Evolutionary conservation across 2,329 filamentous ascomycete species (phyloP), one percentile per base, ranked within the genome.

Genomic region (Penicillium sp.): DNA sequence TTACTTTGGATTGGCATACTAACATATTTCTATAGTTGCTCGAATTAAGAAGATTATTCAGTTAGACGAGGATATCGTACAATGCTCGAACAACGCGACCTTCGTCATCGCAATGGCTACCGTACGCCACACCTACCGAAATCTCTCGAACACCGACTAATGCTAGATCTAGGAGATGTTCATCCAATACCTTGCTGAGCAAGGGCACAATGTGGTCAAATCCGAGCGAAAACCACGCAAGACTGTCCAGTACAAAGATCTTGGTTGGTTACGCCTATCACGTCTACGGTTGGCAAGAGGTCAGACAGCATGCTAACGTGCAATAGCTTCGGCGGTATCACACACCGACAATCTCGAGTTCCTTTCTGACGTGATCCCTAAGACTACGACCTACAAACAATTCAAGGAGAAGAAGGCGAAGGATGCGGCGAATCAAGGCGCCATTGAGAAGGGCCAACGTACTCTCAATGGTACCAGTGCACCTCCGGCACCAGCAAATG

Each of bases 291-390:
- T 31, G 29, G 34, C 45, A 42, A n/a, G n/a, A 31, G 9, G 13
- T 5, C 14, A 11, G 39, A 48, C 29, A 13, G 50, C 6, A 24
- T 45, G 42, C 60, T 69, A 48, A 61, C 26, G 11, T 37, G 11
- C 29, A 49, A 37, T 67, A 92, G 91, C 92, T 64, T 89, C 85
- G 68, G 93, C 94, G 29, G 88, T 97, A 53, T 85, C 89, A 8
- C 89, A 91, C 71, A 86, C 92, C 60, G 94, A 97, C 74, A 95
- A 95, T 72, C 87, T 99, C 50, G 92, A 99, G 73, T 99, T 99
- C 71, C 84, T 99, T 14, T 83, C 89, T 60, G 94, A 99, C 74
- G 85, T 96, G 26, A 89, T 97, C 37, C 94, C 94, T 55, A 89
- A 89, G 72, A 97, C 92, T 1, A 84, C 87, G 6, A 86, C 90